Evolutionary conservation across 495 filamentous ascomycete genomes (phyloP), one percentile per base, ranked within the genome.

Genomic region (Bathelium albidoporum): DNA sequence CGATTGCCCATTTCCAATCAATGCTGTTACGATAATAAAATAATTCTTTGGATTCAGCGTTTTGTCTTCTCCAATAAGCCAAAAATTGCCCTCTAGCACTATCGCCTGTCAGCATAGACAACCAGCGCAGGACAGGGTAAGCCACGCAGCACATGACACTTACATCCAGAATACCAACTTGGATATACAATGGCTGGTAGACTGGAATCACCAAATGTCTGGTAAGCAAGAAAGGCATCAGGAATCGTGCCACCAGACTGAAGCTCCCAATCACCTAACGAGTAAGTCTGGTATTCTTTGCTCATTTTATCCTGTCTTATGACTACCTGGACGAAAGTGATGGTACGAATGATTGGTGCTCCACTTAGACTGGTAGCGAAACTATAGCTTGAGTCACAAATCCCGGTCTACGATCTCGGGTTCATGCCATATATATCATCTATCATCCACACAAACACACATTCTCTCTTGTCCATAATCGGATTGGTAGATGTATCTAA

Each of bases 1-100:
- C 0, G 86, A 89, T 73, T 90, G 82, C 32, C 86, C 84, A 66
- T 89, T 89, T 4, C 87, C 87, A 63, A 90, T 88, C 3, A 89
- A 76, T 1, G 86, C 87, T 10, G 85, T 76, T 61, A 90, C 76
- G 64, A 90, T 82, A 64, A 89, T 88, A 71, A 83, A 89, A 73
- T 85, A 88, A 62, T 83, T 79, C 20, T 77, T 73, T 0, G 86
- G 85, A 64, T 80, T 80, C 41, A 89, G 77, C 0, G 81, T 76
- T 64, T 83, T 85, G 59, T 84, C 78, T 60, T 83, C 78, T 58
- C 85, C 84, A 28, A 87, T 80, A 4, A 89, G 74, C 85, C 85
- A 88, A 62, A 83, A 71, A 66, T 88, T 88, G 68, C 87, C 83
- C 3, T 78, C 78, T 62, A 88, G 82, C 0, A 68, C 80, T 83